A percentile compares a stretch with the other conserved stretches of the same genome.
phyloP scores from a whole-genome alignment of 805 yeast species.

The Diddensiella caesifluorescens region DNA sequence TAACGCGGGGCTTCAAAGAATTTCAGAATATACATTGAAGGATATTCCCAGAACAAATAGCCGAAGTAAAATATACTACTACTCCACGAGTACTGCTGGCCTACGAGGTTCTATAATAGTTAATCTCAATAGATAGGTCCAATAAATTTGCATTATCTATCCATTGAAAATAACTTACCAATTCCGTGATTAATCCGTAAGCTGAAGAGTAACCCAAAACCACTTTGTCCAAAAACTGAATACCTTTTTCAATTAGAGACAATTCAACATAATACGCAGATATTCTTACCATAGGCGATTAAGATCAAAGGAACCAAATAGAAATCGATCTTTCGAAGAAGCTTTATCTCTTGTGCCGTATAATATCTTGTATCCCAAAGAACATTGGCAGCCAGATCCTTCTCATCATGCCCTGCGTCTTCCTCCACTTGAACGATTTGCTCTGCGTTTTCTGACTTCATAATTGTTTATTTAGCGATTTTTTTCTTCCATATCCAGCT shows the following conservation, averaged over 20 bases:
- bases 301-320: conserved; percentile 10
- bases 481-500: too few relatives aligned
- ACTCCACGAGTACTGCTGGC: conserved; percentile 37
- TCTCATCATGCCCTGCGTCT: background rate
- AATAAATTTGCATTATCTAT: too few relatives aligned
- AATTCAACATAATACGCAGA: too few relatives aligned
- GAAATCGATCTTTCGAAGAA: conserved; percentile 12
- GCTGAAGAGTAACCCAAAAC: conserved; percentile 9
- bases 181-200: conserved; percentile 27
- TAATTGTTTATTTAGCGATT: background rate
- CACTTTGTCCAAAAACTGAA: conserved; percentile 11
- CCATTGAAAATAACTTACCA: too few relatives aligned
- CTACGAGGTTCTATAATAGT: conserved; percentile 33
- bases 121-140: too few relatives aligned
- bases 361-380: conserved; percentile 5
- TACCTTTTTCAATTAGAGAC: too few relatives aligned
- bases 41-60: conserved; percentile 51
- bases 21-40: conserved; percentile 44
- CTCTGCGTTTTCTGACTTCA: background rate
- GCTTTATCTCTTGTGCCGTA: conserved; percentile 8
- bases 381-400: conserved; percentile 2
- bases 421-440: background rate
- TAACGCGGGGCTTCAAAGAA: conserved; percentile 51
- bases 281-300: conserved; percentile 8
- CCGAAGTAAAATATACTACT: conserved; percentile 59